phyloP scores from a whole-genome alignment of 2,329 filamentous ascomycete genomes.

The Apiospora rasikravindrae region DNA sequence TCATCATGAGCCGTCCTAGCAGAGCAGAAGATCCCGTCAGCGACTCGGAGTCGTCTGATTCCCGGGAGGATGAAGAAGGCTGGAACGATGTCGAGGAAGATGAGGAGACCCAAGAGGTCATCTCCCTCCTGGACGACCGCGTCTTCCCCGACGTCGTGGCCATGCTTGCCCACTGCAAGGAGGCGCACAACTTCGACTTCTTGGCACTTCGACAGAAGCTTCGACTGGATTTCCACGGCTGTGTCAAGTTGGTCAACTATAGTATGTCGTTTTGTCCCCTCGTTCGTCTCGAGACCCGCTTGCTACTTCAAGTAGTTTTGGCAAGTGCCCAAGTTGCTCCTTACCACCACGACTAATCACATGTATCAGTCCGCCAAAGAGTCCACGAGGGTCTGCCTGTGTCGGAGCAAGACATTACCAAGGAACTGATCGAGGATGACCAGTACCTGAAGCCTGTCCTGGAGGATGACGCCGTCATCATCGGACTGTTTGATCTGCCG shows the following conservation, averaged over 20 bases:
- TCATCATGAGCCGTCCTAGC: slow-evolving; percentile 10
- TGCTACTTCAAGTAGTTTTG: neutral
- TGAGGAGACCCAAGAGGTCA: slow-evolving; percentile 60
- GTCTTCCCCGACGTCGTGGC: slow-evolving; percentile 67
- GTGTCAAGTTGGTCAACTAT: slow-evolving; percentile 78
- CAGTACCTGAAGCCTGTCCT: slow-evolving; percentile 82
- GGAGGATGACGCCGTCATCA: slow-evolving; percentile 87
- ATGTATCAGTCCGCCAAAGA: slow-evolving; percentile 50
- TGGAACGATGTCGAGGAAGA: slow-evolving; percentile 66
- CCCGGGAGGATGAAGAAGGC: slow-evolving; percentile 51
- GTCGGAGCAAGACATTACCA: slow-evolving; percentile 61
- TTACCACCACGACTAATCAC: slow-evolving; percentile 22
- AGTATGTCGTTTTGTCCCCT: slow-evolving; percentile 40
- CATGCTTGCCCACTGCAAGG: slow-evolving; percentile 73
- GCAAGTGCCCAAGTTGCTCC: neutral
- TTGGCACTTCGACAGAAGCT: slow-evolving; percentile 60
- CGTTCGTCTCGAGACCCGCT: neutral
- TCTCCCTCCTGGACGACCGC: slow-evolving; percentile 71
- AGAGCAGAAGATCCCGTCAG: slow-evolving; percentile 30
- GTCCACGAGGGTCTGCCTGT: slow-evolving; percentile 51
- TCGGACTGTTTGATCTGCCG: slow-evolving; percentile 81
- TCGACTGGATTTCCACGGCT: slow-evolving; percentile 73
- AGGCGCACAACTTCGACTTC: slow-evolving; percentile 71
- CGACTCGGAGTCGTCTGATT: slow-evolving; percentile 45
- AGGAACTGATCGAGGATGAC: slow-evolving; percentile 74